Evolutionary conservation across 2,329 filamentous ascomycete genomes (phyloP).

Genomic region (Cercospora janseana): DNA sequence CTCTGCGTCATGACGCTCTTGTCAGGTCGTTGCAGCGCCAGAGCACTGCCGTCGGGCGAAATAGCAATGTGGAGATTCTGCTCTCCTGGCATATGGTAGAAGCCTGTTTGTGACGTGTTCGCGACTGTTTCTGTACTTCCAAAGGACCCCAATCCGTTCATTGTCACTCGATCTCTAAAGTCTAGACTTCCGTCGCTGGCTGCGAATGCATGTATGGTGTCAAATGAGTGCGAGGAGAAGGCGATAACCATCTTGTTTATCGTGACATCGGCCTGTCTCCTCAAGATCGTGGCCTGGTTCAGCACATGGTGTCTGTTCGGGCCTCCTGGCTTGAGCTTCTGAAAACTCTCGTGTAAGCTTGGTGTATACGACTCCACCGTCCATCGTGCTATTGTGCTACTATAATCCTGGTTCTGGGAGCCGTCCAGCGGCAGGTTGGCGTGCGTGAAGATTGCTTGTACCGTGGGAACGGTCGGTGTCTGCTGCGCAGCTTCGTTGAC

Average conservation of each 20-base stretch:
- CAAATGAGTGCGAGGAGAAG: slow-evolving; percentile 66
- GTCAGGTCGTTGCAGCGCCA: slow-evolving; percentile 46
- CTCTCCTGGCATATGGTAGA: slow-evolving; percentile 65
- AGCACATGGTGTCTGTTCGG: slow-evolving; percentile 21
- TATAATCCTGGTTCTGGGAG: slow-evolving; percentile 61
- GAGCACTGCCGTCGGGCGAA: slow-evolving; percentile 50
- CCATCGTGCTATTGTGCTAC: slow-evolving; percentile 81
- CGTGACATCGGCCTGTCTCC: slow-evolving; percentile 65
- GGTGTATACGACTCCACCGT: slow-evolving; percentile 58
- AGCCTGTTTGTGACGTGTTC: slow-evolving; percentile 73
- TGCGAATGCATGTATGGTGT: slow-evolving; percentile 68
- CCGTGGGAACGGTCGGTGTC: slow-evolving; percentile 50
- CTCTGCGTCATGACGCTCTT: slow-evolving; percentile 40
- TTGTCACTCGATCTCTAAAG: slow-evolving; percentile 72
- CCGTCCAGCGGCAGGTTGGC: slow-evolving; percentile 39
- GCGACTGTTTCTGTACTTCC: slow-evolving; percentile 64
- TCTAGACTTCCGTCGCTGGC: slow-evolving; percentile 80
- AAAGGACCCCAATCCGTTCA: slow-evolving; percentile 63
- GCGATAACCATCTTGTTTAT: slow-evolving; percentile 70
- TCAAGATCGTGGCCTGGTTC: slow-evolving; percentile 49
- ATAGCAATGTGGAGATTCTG: slow-evolving; percentile 50
- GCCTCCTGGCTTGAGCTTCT: slow-evolving; percentile 32
- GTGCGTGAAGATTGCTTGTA: slow-evolving; percentile 71
- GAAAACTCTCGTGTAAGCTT: slow-evolving; percentile 39
- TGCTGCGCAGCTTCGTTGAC: slow-evolving; percentile 57